A percentile compares a stretch with the other conserved stretches of the same genome.
Conservation (phyloP, 2,329 filamentous ascomycete genomes). For the Colletotrichum higginsianum region DNA sequence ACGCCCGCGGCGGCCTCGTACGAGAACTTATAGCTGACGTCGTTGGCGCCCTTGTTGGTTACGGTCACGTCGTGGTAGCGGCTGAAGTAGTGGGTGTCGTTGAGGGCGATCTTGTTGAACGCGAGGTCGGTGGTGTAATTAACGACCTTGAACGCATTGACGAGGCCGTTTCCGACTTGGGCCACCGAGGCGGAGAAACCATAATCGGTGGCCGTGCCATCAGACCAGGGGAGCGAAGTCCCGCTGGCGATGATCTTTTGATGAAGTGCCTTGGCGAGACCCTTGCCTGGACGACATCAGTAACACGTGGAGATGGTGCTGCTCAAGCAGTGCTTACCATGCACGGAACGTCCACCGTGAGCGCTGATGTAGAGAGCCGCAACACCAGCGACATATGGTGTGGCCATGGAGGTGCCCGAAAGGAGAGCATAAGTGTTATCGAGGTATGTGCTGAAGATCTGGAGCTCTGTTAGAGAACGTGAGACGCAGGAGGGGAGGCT, state of each 20-base stretch:
- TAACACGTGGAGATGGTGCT: neutral
- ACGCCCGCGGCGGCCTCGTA: slow-evolving; percentile 53
- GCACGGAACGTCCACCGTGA: slow-evolving; percentile 49
- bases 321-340: slow-evolving; percentile 44
- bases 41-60: slow-evolving; percentile 53
- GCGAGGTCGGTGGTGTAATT: slow-evolving; percentile 55
- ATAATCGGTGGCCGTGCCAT: slow-evolving; percentile 46
- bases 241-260: slow-evolving; percentile 53
- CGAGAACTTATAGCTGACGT: slow-evolving; percentile 52
- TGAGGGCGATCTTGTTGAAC: slow-evolving; percentile 58
- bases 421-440: slow-evolving; percentile 53
- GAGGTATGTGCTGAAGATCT: slow-evolving; percentile 58
- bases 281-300: slow-evolving; percentile 46
- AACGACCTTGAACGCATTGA: slow-evolving; percentile 60
- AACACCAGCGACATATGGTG: slow-evolving; percentile 60
- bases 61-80: slow-evolving; percentile 48
- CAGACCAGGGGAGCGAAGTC: slow-evolving; percentile 44
- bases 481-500: fast-evolving
- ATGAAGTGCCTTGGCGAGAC: slow-evolving; percentile 48
- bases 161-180: slow-evolving; percentile 58
- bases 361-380: slow-evolving; percentile 54
- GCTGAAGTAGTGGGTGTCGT: slow-evolving; percentile 59
- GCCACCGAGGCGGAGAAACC: slow-evolving; percentile 52
- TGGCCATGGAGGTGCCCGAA: slow-evolving; percentile 65
- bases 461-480: neutral